phyloP scores from a whole-genome alignment of 441 rosid genomes.

The Monsonia emarginata region DNA sequence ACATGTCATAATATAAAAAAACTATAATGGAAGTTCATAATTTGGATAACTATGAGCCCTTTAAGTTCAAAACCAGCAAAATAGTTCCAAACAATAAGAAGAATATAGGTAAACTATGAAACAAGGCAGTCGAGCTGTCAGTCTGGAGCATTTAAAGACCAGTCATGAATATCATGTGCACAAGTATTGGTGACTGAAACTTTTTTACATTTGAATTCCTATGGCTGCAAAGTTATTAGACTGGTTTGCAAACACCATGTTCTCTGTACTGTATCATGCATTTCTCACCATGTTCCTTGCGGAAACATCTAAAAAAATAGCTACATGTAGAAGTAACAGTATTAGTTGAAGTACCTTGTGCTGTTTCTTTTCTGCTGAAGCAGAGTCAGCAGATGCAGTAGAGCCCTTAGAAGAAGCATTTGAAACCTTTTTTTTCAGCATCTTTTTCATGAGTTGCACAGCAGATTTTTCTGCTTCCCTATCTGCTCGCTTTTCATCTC shows the following conservation, averaged over 20 bases:
- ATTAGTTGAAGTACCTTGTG: constrained; percentile 37
- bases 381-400: constrained; percentile 30
- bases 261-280: neutral
- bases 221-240: neutral
- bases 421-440: constrained; percentile 48
- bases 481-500: constrained; percentile 44
- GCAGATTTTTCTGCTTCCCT: constrained; percentile 56
- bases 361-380: constrained; percentile 52
- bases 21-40: neutral
- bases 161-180: neutral
- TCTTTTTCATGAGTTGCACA: constrained; percentile 47
- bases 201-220: neutral
- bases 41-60: neutral
- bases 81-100: neutral
- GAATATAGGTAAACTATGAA: neutral
- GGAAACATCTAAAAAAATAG: neutral
- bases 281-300: neutral
- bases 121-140: constrained; percentile 3
- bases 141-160: constrained; percentile 2
- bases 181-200: neutral
- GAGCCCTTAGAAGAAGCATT: constrained; percentile 40
- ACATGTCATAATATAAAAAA: constrained; percentile 9
- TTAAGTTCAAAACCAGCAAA: neutral
- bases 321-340: neutral
- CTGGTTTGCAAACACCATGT: neutral